Conservation (phyloP, 345 rosid genomes). For the Heritiera fomes region DNA sequence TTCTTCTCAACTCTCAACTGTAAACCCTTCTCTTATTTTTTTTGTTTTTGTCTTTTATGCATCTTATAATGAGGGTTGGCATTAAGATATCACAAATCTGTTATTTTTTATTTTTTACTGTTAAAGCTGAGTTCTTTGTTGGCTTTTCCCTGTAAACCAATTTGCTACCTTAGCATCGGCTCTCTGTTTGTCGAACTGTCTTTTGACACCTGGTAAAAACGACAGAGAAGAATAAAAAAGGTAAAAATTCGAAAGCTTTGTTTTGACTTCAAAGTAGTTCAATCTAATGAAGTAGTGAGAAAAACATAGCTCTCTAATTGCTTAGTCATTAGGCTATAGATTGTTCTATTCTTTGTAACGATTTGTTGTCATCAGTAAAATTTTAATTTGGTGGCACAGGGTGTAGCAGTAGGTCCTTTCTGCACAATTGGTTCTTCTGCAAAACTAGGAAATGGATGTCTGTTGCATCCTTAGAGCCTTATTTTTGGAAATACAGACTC, state of each 20-base stretch:
- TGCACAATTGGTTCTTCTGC: conserved; percentile 82
- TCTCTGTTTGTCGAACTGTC: not conserved
- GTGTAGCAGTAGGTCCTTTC: conserved; percentile 75
- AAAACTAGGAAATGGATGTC: conserved; percentile 78
- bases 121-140: too few species aligned
- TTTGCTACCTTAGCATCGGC: too few species aligned
- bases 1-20: conserved; percentile 42
- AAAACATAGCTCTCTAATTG: not conserved
- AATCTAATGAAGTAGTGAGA: not conserved
- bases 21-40: conserved; percentile 15
- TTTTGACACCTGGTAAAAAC: not conserved
- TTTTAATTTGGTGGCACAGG: conserved; percentile 40
- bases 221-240: not conserved
- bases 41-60: not conserved
- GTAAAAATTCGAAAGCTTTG: not conserved
- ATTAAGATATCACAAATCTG: too few species aligned
- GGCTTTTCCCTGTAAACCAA: too few species aligned
- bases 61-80: not conserved
- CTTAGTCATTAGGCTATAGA: not conserved
- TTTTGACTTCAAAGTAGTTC: not conserved
- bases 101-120: too few species aligned
- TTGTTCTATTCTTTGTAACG: not conserved
- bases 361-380: not conserved
- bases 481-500: conserved; percentile 72
- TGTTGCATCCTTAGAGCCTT: conserved; percentile 69